phyloP scores from a whole-genome alignment of 371 early-diverging fungal species.

The Rhizopus delemar region DNA sequence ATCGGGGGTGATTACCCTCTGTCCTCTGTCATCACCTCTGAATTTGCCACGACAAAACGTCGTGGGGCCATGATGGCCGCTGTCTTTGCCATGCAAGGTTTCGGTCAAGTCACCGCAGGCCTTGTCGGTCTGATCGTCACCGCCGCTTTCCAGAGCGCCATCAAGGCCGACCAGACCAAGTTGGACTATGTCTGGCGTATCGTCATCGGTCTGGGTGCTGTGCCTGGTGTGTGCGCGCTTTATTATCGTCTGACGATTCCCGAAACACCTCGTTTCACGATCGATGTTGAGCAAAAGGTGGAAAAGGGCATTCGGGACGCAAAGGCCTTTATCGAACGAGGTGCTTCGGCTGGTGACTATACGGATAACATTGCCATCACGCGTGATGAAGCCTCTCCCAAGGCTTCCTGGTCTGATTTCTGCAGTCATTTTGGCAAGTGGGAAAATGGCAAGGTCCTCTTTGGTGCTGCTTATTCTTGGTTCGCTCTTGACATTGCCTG shows the following conservation, averaged over 20 bases:
- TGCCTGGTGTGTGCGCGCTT: conserved; percentile 64
- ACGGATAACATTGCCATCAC: conserved; percentile 34
- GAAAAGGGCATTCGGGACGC: conserved; percentile 59
- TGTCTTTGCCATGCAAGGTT: conserved; percentile 87
- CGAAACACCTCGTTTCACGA: conserved; percentile 82
- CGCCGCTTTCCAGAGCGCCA: conserved; percentile 55
- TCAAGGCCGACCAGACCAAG: conserved; percentile 52
- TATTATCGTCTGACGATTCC: conserved; percentile 85
- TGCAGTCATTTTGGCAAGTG: conserved; percentile 56
- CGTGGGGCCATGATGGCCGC: conserved; percentile 85
- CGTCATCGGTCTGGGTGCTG: conserved; percentile 66
- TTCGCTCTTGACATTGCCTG: conserved; percentile 85
- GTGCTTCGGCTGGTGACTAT: conserved; percentile 36
- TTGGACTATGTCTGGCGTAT: conserved; percentile 83
- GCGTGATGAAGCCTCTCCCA: conserved; percentile 26
- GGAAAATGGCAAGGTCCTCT: conserved; percentile 55
- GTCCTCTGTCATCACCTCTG: conserved; percentile 79
- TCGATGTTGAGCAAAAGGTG: conserved; percentile 70
- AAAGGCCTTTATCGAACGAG: conserved; percentile 41
- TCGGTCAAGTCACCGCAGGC: conserved; percentile 74
- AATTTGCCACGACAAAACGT: conserved; percentile 73
- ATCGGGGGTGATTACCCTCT: conserved; percentile 81
- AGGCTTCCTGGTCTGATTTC: conserved; percentile 62
- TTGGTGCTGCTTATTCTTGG: conserved; percentile 69
- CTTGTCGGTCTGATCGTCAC: conserved; percentile 67